A percentile compares a stretch with the other conserved stretches of the same genome.
phyloP scores from a whole-genome alignment of 1,284 basidiomycete genomes.

The Boletus mariae region DNA sequence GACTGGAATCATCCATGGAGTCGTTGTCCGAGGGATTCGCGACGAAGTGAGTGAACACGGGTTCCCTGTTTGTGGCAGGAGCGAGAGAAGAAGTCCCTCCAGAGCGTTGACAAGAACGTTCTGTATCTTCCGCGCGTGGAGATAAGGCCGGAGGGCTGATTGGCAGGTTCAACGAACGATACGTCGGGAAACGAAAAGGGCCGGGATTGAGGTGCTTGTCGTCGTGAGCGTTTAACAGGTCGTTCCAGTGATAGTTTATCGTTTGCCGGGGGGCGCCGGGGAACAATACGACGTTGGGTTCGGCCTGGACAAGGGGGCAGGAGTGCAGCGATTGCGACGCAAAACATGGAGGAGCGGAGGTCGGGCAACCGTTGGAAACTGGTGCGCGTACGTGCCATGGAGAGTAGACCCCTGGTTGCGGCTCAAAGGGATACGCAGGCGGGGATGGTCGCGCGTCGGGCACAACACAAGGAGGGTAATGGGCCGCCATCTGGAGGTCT shows the following conservation, averaged over 20 bases:
- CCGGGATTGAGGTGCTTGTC: not conserved
- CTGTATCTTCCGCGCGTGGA: not conserved
- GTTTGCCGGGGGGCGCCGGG: not conserved
- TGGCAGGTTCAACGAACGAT: constrained; percentile 16
- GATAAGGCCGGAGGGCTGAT: constrained; percentile 15
- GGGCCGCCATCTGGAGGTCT: constrained; percentile 8
- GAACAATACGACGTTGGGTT: not conserved
- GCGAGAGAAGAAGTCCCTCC: constrained; percentile 18
- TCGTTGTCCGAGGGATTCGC: constrained; percentile 2
- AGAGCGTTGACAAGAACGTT: constrained; percentile 14
- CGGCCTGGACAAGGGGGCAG: not conserved
- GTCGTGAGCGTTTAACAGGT: not conserved
- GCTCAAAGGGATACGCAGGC: constrained; percentile 9
- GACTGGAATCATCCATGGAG: not conserved
- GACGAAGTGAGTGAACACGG: constrained; percentile 17
- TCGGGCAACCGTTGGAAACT: not conserved
- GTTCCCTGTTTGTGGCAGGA: constrained; percentile 13
- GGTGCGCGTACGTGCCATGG: constrained; percentile 1
- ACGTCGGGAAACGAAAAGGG: not conserved
- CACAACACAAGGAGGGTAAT: constrained; percentile 11
- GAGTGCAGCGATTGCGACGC: constrained; percentile 1
- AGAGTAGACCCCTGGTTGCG: not conserved
- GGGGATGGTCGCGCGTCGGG: constrained; percentile 9
- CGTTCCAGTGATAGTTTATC: not conserved
- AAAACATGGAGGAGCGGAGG: not conserved